Evolutionary conservation across 2,329 filamentous ascomycete genomes (phyloP).

Genomic region (Pseudogymnoascus sp.): DNA sequence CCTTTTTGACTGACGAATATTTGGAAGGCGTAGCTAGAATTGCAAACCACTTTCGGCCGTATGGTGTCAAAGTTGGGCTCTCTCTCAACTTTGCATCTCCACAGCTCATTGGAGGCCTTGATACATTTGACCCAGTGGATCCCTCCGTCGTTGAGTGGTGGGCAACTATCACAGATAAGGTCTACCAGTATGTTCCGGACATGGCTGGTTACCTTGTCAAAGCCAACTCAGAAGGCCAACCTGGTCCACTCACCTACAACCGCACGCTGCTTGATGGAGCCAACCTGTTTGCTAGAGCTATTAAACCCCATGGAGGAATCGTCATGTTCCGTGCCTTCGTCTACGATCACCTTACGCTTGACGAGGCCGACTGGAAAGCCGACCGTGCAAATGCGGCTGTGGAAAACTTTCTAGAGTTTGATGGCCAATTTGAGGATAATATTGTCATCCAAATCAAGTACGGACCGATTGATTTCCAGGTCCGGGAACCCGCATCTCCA

Average conservation of each 20-base stretch:
- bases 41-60: slow-evolving; percentile 58
- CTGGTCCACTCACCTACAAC: slow-evolving; percentile 61
- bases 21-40: slow-evolving; percentile 54
- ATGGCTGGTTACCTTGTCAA: slow-evolving; percentile 64
- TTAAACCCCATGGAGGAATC: slow-evolving; percentile 51
- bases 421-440: slow-evolving; percentile 60
- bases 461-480: slow-evolving; percentile 67
- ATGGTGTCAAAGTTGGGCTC: slow-evolving; percentile 56
- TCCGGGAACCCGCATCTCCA: slow-evolving; percentile 58
- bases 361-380: slow-evolving; percentile 52
- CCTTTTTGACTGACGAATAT: slow-evolving; percentile 46
- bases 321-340: slow-evolving; percentile 68
- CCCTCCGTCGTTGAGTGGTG: slow-evolving; percentile 53
- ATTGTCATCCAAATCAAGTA: slow-evolving; percentile 68
- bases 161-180: slow-evolving; percentile 47
- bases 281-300: slow-evolving; percentile 56
- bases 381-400: slow-evolving; percentile 65
- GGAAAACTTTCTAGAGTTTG: slow-evolving; percentile 56
- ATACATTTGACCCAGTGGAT: slow-evolving; percentile 59
- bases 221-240: slow-evolving; percentile 64
- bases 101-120: slow-evolving; percentile 44
- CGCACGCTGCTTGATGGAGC: slow-evolving; percentile 60
- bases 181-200: slow-evolving; percentile 57
- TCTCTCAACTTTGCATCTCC: slow-evolving; percentile 64
- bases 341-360: slow-evolving; percentile 47